Evolutionary conservation across 169 alveolate genomes (phyloP).

Genomic region (Perkinsus olseni): DNA sequence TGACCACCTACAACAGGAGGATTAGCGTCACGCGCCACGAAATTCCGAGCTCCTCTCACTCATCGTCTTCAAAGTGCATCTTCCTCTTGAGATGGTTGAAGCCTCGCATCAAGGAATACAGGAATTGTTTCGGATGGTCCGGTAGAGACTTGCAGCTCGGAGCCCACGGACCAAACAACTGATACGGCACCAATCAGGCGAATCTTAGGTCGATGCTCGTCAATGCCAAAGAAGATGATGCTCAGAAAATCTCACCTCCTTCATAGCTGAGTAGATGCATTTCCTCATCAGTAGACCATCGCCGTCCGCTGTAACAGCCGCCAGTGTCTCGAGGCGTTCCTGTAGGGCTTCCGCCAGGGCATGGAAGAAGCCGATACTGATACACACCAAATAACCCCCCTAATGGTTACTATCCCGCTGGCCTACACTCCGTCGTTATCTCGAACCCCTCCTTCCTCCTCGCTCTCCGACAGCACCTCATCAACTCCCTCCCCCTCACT

Average conservation of each 20-base stretch:
- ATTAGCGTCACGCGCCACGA: neutral
- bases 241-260: neutral
- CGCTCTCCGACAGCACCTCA: neutral
- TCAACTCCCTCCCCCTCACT: neutral
- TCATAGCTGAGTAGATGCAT: neutral
- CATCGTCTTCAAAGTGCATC: neutral
- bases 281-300: neutral
- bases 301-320: neutral
- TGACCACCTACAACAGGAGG: neutral
- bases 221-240: no score
- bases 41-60: neutral
- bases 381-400: neutral
- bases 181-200: neutral
- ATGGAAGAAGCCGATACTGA: neutral
- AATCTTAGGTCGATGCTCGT: neutral
- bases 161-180: neutral
- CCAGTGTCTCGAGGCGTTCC: neutral
- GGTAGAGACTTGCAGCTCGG: neutral
- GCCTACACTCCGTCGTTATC: neutral
- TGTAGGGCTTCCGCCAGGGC: neutral
- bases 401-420: neutral
- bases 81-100: neutral
- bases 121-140: neutral
- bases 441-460: neutral
- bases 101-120: neutral